Evolutionary conservation across 1,139 yeast species (phyloP).

Genomic region (Protomyces gravidus): DNA sequence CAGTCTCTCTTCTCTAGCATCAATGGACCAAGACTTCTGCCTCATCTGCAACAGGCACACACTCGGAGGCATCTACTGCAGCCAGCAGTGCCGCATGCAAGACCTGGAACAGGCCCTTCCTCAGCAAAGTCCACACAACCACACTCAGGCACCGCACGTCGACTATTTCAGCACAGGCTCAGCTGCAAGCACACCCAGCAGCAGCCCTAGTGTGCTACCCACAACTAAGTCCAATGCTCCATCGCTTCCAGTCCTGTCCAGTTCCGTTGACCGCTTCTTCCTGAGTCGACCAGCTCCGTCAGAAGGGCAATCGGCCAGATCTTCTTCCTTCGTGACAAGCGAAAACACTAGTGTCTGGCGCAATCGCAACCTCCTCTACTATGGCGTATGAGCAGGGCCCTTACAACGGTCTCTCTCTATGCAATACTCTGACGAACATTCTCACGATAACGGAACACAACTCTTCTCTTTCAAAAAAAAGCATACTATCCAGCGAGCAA

Average conservation of each 20-base stretch:
- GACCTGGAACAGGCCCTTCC: slow-evolving; percentile 5
- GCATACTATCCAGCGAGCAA: background rate
- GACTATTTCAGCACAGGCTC: background rate
- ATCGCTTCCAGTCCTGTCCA: slow-evolving; percentile 15
- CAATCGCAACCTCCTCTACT: slow-evolving; percentile 15
- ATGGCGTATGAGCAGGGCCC: slow-evolving; percentile 11
- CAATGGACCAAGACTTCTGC: slow-evolving; percentile 28
- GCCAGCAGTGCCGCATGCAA: slow-evolving; percentile 16
- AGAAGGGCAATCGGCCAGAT: background rate
- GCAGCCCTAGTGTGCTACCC: slow-evolving; percentile 19
- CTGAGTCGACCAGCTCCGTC: slow-evolving; percentile 5
- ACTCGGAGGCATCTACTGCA: slow-evolving; percentile 28
- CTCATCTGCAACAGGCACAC: slow-evolving; percentile 28
- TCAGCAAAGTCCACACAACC: background rate
- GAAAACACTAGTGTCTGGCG: slow-evolving; percentile 27
- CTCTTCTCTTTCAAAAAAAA: background rate
- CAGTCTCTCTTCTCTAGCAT: background rate
- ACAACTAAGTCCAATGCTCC: slow-evolving; percentile 14
- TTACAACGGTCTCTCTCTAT: background rate
- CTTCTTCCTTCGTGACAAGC: background rate
- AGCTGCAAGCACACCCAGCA: slow-evolving; percentile 6
- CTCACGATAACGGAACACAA: no score
- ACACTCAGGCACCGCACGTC: background rate
- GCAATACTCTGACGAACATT: background rate
- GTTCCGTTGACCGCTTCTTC: slow-evolving; percentile 3